Percentiles rank a stretch among this genome's conserved stretches.
These are phyloP conservation scores for Xerocomellus amylosporus DNA, from an alignment of 768 basidiomycete genomes.

Conservation along the genomic window DNA sequence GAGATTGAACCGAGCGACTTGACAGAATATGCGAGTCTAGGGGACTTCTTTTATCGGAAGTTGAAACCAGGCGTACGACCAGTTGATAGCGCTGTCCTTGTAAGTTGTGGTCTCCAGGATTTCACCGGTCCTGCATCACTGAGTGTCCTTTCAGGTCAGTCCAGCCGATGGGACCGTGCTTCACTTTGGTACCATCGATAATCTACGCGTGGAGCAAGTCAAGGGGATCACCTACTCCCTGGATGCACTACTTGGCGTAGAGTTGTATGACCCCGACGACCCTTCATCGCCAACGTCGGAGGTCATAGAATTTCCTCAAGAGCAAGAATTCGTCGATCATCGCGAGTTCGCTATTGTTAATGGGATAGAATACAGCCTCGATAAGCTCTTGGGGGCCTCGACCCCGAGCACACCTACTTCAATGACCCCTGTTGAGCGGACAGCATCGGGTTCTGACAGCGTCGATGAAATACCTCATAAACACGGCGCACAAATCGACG, in stretches of 20 bases:
- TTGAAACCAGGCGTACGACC: slow-evolving; percentile 81
- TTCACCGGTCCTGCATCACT: background rate
- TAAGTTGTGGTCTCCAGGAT: slow-evolving; percentile 32
- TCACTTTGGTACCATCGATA: slow-evolving; percentile 84
- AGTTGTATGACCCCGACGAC: slow-evolving; percentile 43
- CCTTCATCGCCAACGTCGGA: slow-evolving; percentile 42
- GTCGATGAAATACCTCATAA: slow-evolving; percentile 43
- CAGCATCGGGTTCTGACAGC: slow-evolving; percentile 20
- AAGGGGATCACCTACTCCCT: slow-evolving; percentile 98
- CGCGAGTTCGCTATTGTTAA: slow-evolving; percentile 94
- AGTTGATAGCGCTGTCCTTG: slow-evolving; percentile 71
- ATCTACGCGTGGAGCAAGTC: slow-evolving; percentile 86
- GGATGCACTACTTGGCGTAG: slow-evolving; percentile 85
- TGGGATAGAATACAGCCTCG: slow-evolving; percentile 93
- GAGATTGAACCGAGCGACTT: slow-evolving; percentile 84
- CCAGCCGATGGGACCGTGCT: slow-evolving; percentile 93
- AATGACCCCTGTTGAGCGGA: slow-evolving; percentile 27
- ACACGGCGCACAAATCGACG: slow-evolving; percentile 69
- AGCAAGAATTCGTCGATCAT: slow-evolving; percentile 71
- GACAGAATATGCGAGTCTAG: slow-evolving; percentile 77
- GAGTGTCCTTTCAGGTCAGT: slow-evolving; percentile 57
- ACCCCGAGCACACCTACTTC: slow-evolving; percentile 41
- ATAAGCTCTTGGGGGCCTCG: slow-evolving; percentile 72
- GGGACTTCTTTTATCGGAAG: slow-evolving; percentile 92
- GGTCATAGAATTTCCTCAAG: slow-evolving; percentile 39